A percentile compares a stretch with the other conserved stretches of the same genome.
Evolutionary conservation across 148 eudicot species (phyloP).

Genomic region (Oxyria digyna): DNA sequence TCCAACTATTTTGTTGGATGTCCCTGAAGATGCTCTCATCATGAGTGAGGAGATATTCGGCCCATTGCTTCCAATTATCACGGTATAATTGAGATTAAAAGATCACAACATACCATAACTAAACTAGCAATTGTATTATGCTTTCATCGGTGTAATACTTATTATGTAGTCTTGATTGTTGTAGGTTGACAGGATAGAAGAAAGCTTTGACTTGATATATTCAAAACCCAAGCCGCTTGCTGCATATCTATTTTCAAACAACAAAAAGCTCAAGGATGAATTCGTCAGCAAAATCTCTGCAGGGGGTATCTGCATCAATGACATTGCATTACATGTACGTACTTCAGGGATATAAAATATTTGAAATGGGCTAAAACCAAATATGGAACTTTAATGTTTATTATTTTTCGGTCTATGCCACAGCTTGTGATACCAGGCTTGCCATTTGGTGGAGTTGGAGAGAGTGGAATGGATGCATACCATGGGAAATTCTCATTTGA

Average conservation of each 20-base stretch:
- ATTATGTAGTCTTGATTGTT: neutral
- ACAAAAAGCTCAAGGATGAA: slow-evolving; percentile 36
- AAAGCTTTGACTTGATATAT: slow-evolving; percentile 25
- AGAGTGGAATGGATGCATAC: slow-evolving; percentile 75
- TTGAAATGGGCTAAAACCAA: too few relatives aligned
- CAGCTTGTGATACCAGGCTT: slow-evolving; percentile 47
- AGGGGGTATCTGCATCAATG: slow-evolving; percentile 50
- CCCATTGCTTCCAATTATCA: slow-evolving; percentile 60
- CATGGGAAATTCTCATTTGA: slow-evolving; percentile 81
- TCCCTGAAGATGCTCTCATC: slow-evolving; percentile 42
- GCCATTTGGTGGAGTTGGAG: slow-evolving; percentile 88
- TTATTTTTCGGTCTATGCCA: neutral
- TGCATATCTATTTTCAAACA: slow-evolving; percentile 52
- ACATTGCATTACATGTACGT: slow-evolving; percentile 39
- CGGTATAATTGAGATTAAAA: slow-evolving; percentile 12
- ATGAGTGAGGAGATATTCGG: slow-evolving; percentile 73
- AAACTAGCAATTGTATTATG: neutral
- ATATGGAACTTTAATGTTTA: neutral
- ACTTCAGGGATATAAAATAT: neutral
- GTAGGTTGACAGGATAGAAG: slow-evolving; percentile 45
- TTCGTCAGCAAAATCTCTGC: slow-evolving; percentile 35
- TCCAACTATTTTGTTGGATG: slow-evolving; percentile 53
- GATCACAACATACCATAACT: neutral
- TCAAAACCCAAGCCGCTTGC: slow-evolving; percentile 56
- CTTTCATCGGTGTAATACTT: neutral